A percentile compares a stretch with the other conserved stretches of the same genome.
These are phyloP conservation scores for Dentipellis fragilis DNA, from an alignment of 768 basidiomycete species.

Conservation along the genomic window DNA sequence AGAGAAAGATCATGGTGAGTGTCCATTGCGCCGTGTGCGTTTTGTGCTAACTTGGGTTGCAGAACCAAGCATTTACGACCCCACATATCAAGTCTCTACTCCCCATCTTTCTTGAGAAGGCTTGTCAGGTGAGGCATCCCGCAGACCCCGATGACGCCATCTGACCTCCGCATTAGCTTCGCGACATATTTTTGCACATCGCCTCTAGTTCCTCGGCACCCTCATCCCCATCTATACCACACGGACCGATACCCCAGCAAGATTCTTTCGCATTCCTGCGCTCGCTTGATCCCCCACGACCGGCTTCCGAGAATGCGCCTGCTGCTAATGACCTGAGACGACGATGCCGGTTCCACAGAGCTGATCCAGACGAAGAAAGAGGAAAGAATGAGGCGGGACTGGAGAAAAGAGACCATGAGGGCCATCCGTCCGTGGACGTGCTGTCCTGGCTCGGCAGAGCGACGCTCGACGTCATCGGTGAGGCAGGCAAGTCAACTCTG, in stretches of 20 bases:
- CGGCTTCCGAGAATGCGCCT: not conserved
- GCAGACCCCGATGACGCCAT: not conserved
- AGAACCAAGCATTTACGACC: slow-evolving; percentile 45
- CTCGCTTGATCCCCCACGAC: slow-evolving; percentile 6
- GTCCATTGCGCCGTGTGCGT: slow-evolving; percentile 12
- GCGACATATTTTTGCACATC: slow-evolving; percentile 30
- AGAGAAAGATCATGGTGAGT: slow-evolving; percentile 45
- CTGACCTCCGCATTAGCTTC: slow-evolving; percentile 26
- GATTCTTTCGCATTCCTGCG: slow-evolving; percentile 5
- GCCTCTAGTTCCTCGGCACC: slow-evolving; percentile 6
- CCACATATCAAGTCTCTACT: slow-evolving; percentile 37
- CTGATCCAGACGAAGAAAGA: not conserved
- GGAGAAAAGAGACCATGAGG: not conserved
- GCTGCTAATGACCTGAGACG: not conserved
- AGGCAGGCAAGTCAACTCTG: slow-evolving; percentile 37
- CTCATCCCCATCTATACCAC: not conserved
- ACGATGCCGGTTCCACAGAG: not conserved
- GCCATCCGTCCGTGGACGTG: slow-evolving; percentile 37
- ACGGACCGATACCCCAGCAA: not conserved
- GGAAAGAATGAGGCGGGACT: not conserved
- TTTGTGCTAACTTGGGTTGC: slow-evolving; percentile 10
- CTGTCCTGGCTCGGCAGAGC: slow-evolving; percentile 55
- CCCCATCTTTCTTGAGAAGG: slow-evolving; percentile 52
- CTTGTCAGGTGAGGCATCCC: slow-evolving; percentile 28
- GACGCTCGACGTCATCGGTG: slow-evolving; percentile 71